Percentiles rank a stretch among this genome's conserved stretches.
Conservation (phyloP, 306 rosid genomes). For the Acacia confusa region DNA sequence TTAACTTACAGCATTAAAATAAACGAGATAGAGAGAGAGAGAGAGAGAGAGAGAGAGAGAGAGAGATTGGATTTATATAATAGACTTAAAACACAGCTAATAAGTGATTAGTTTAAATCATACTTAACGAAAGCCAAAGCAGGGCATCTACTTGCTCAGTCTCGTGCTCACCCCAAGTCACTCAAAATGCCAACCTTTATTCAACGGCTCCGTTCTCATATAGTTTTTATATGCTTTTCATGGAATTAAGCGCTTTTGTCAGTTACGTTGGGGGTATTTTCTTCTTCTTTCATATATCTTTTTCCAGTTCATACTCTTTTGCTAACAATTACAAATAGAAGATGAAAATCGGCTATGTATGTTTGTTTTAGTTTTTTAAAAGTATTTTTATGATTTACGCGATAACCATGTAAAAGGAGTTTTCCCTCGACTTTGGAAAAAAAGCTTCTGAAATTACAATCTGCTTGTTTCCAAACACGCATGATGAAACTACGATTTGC, state of each 20-base stretch:
- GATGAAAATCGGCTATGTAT: too few species aligned
- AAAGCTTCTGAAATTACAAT: too few species aligned
- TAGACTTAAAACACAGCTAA: constrained; percentile 35
- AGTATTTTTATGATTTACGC: too few species aligned
- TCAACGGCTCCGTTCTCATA: constrained; percentile 31
- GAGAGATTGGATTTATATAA: background rate
- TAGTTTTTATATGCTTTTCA: background rate
- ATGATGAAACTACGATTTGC: too few species aligned
- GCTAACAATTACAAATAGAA: background rate
- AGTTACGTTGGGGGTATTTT: background rate
- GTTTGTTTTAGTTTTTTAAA: too few species aligned
- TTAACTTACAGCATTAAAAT: constrained; percentile 5
- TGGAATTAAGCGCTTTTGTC: constrained; percentile 3
- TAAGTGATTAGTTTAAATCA: constrained; percentile 32
- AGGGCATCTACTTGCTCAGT: constrained; percentile 57
- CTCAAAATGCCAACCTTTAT: constrained; percentile 42
- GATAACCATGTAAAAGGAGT: fast-evolving
- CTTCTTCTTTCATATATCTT: constrained; percentile 5
- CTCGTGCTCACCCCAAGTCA: constrained; percentile 66
- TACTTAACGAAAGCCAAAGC: constrained; percentile 44
- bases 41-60: background rate
- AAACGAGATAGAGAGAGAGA: too few species aligned
- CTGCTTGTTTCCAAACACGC: too few species aligned
- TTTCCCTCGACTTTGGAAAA: fast-evolving
- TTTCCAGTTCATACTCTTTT: background rate